Evolutionary conservation across 768 basidiomycete species (phyloP), one percentile per base, ranked within the genome.

Genomic region (Clathrus columnatus): DNA sequence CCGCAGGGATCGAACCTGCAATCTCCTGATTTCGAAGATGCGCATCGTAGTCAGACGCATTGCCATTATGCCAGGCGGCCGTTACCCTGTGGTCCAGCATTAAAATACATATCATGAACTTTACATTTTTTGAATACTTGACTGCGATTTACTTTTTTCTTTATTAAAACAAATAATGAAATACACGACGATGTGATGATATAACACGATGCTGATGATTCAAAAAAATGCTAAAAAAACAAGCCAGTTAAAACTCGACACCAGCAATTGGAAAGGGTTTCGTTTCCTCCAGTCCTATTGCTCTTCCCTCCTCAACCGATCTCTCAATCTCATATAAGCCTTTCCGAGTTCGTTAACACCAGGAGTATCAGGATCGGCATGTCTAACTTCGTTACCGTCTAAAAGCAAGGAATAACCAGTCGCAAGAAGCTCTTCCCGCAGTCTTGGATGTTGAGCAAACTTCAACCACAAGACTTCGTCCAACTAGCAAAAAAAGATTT

Each of bases 1-100:
- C 83, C 81, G 82, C 84, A 88, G 84, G 85, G 80, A 76, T 87
- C 84, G 85, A 87, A 87, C 86, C 84, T 87, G 83, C 85, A 86
- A 87, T 85, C 85, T 87, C 85, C 84, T 87, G 85, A 60, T 60
- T 54, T n/a, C 44, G 45, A 46, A 29, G 21, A 48, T 54, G 27
- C 53, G 53, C 53, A 54, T 54, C 53, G 53, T 54, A 54, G 53
- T 54, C 53, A 54, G 53, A 54, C 53, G 53, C 53, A 54, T 48
- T 54, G 53, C 53, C 53, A 54, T 54, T 54, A 54, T 54, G 53
- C 53, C 53, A 54, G 53, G 53, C 53, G 53, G 53, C 53, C 53
- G 28, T 16, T 30, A 18, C 21, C 7, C 2, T 32, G 6, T 7
- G 4, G 1, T 30, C 18, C 16, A 7, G 7, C 30, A 32, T 32